Evolutionary conservation across 805 yeast genomes (phyloP).

Genomic region (Metschnikowia sp.): DNA sequence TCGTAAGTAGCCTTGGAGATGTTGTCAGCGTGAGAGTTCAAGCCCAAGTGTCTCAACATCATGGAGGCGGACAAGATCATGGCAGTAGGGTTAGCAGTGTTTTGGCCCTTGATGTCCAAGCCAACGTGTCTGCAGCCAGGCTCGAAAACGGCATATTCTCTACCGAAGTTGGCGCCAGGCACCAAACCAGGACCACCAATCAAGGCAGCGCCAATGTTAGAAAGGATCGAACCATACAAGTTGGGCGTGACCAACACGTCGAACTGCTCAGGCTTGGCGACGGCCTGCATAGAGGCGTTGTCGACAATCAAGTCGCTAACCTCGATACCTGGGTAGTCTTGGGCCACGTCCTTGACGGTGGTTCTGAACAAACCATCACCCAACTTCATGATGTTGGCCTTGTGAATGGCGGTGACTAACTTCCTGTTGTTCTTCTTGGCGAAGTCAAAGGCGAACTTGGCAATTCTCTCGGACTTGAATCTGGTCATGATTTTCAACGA

Average conservation of each 20-base stretch:
- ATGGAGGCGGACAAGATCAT: constrained; percentile 88
- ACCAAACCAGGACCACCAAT: constrained; percentile 98
- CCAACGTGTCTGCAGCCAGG: constrained; percentile 99
- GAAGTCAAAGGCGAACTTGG: constrained; percentile 94
- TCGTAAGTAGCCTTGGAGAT: constrained; percentile 86
- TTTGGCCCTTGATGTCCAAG: constrained; percentile 89
- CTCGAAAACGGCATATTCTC: constrained; percentile 96
- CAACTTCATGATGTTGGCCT: constrained; percentile 98
- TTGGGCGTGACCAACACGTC: constrained; percentile 98
- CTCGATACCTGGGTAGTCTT: constrained; percentile 78
- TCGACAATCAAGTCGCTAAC: constrained; percentile 95
- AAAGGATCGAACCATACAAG: constrained; percentile 94
- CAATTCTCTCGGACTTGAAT: constrained; percentile 93
- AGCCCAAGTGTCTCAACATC: constrained; percentile 93
- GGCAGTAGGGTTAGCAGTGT: constrained; percentile 97
- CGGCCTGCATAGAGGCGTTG: constrained; percentile 99
- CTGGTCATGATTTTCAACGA: constrained; percentile 92
- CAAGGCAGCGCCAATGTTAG: constrained; percentile 96
- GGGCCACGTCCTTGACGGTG: constrained; percentile 81
- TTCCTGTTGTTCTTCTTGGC: constrained; percentile 90
- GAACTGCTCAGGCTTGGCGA: constrained; percentile 95
- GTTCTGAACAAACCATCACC: constrained; percentile 97
- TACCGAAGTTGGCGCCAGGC: constrained; percentile 98
- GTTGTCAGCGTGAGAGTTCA: constrained; percentile 78
- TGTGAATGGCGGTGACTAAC: constrained; percentile 94